Base-by-base conservation (phyloP, 805 yeast species). In the Pichia membranifaciens region DNA sequence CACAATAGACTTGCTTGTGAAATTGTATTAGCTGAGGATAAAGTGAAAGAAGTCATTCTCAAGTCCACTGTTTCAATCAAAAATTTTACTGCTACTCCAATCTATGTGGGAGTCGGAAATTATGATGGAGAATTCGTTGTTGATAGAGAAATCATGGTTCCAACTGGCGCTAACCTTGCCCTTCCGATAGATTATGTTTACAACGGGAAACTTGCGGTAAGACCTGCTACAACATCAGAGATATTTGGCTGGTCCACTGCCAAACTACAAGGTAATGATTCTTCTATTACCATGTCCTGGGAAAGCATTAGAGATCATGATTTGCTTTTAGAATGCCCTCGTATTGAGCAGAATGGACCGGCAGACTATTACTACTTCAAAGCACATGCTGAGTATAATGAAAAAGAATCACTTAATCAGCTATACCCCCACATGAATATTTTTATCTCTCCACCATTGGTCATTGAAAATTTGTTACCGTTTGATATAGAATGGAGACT, bases 401-500 rank as follows among this genome's bases (percentile, higher is more conserved):
- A 68, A 16, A 71, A 75, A n/a, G 95, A 87, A 52, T 89, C 88
- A 0, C 67, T 89, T 22, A 75, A 86, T 0, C 71, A 74, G 49
- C 74, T 86, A 1, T 95, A 87, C 58, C 99, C 99, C 0, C 93
- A 87, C 57, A 75, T 91, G 86, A 75, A 72, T 8, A 67, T 93
- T 21, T 74, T 81, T 4, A 67, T 93, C 6, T 80, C 93, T 0
- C 87, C 98, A 0, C 98, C 99, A 0, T 66, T 93, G 40, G 87
- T 86, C 55, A 72, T 93, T 49, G 89, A 86, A 54, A 93, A 93
- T 58, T 68, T 88, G 44, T 63, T 95, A 43, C 98, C 99, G 0
- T 85, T 76, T 59, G 96, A 87, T 56, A 65, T 91, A 38, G 72
- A 77, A 17, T 88, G 84, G 66, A 71, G 84, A 48, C 71, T 93